Evolutionary conservation across 306 rosid genomes (phyloP).

Genomic region (Oxytropis ochrocephala): DNA sequence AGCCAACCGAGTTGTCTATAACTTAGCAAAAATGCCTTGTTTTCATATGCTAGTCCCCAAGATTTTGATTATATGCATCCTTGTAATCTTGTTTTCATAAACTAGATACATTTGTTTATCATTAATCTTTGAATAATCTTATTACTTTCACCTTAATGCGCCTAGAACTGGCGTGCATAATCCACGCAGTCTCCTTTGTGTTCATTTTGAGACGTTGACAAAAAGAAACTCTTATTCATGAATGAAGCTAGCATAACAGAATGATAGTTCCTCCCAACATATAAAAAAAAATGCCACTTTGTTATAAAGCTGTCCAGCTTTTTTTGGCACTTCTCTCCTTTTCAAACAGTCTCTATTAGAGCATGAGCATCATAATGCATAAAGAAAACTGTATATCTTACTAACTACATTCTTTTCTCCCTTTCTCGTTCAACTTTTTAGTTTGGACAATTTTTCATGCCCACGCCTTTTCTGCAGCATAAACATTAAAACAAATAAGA

Average conservation of each 20-base stretch:
- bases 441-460: constrained; percentile 1
- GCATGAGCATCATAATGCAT: constrained; percentile 24
- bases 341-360: background rate
- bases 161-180: constrained; percentile 18
- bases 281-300: constrained; percentile 10
- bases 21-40: too few relatives aligned
- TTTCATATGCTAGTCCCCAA: too few relatives aligned
- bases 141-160: too few relatives aligned
- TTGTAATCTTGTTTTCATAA: too few relatives aligned
- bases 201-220: background rate
- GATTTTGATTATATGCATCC: too few relatives aligned
- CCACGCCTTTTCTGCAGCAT: background rate
- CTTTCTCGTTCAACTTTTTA: background rate
- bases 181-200: background rate
- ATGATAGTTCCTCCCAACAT: constrained; percentile 6
- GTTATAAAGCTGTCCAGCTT: background rate
- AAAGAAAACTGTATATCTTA: constrained; percentile 19
- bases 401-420: constrained; percentile 14
- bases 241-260: background rate
- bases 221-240: background rate
- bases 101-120: too few relatives aligned
- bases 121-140: too few relatives aligned
- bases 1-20: too few relatives aligned
- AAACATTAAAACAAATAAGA: background rate
- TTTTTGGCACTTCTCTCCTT: background rate